A percentile compares a stretch with the other conserved stretches of the same genome.
These are phyloP conservation scores for Imleria badia DNA, from an alignment of 768 basidiomycete species.

Conservation along the genomic window DNA sequence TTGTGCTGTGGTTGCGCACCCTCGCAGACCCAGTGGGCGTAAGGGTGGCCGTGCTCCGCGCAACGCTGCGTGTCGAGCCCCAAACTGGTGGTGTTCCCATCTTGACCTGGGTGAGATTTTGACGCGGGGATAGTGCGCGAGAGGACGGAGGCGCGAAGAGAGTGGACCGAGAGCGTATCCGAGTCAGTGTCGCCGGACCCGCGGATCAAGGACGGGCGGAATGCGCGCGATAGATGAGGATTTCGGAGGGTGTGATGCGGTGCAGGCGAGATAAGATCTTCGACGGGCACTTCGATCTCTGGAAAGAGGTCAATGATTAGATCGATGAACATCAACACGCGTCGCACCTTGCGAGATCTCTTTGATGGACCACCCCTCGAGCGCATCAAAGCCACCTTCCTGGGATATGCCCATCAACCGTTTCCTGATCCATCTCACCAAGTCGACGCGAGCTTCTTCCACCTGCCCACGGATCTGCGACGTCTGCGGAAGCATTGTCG, in stretches of 20 bases:
- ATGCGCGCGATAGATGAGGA: conserved; percentile 27
- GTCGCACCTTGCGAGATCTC: conserved; percentile 57
- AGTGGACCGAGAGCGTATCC: conserved; percentile 45
- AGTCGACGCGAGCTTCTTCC: conserved; percentile 57
- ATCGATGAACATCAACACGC: background rate
- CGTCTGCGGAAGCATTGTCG: conserved; percentile 65
- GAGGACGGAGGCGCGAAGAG: conserved; percentile 44
- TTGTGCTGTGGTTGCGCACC: conserved; percentile 28
- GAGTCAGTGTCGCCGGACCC: conserved; percentile 33
- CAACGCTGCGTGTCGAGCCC: conserved; percentile 46
- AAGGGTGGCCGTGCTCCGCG: conserved; percentile 39
- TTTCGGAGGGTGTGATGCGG: conserved; percentile 29
- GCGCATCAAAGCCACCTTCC: conserved; percentile 72
- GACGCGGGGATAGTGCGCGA: conserved; percentile 31
- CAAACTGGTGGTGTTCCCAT: conserved; percentile 25
- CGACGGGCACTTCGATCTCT: conserved; percentile 81
- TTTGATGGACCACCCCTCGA: conserved; percentile 88
- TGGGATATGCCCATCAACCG: conserved; percentile 76
- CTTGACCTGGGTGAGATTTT: conserved; percentile 20
- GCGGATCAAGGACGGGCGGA: conserved; percentile 30
- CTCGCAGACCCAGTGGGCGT: conserved; percentile 16
- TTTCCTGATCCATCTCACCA: conserved; percentile 65
- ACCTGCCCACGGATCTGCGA: conserved; percentile 71
- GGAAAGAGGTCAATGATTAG: background rate
- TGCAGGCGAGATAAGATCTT: conserved; percentile 62